These are phyloP conservation scores for Citrus reticulata DNA, from an alignment of 345 rosid species.

Conservation along the genomic window DNA sequence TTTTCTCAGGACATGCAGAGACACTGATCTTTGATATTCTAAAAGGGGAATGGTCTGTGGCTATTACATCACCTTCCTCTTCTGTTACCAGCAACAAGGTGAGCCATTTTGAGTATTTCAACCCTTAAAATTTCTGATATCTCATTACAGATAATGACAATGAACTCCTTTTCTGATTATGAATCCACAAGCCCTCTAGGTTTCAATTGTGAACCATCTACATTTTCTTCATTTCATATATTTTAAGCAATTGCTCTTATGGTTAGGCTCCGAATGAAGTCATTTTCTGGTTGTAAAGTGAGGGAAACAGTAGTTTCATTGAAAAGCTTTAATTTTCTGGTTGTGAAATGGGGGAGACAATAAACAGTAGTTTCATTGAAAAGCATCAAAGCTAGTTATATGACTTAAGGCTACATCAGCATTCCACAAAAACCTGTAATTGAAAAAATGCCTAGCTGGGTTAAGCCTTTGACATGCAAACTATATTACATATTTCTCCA, in stretches of 20 bases:
- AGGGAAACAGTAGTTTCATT: not conserved
- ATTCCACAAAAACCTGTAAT: not conserved
- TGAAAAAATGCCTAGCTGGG: not conserved
- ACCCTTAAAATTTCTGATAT: not conserved
- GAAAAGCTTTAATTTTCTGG: conserved; percentile 5
- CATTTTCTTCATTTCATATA: not conserved
- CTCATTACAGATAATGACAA: not conserved
- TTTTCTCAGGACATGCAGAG: conserved; percentile 74
- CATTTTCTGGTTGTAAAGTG: not conserved
- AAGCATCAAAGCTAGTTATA: not conserved
- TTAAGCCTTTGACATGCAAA: not conserved
- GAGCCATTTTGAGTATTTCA: not conserved
- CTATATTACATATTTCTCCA: conserved; percentile 5
- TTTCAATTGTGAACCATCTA: not conserved
- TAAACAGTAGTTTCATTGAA: not conserved
- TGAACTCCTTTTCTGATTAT: not conserved
- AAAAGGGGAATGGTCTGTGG: conserved; percentile 82
- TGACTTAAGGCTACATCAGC: not conserved
- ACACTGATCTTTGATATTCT: conserved; percentile 77
- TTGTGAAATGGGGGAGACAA: not conserved
- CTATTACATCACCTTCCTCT: conserved; percentile 63
- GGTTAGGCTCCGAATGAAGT: not conserved
- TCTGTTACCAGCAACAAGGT: conserved; percentile 80
- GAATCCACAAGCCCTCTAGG: not conserved
- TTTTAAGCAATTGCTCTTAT: not conserved